These are phyloP conservation scores for Halophytophthora batemanensis DNA, from an alignment of 352 stramenopile genomes.

Conservation along the genomic window DNA sequence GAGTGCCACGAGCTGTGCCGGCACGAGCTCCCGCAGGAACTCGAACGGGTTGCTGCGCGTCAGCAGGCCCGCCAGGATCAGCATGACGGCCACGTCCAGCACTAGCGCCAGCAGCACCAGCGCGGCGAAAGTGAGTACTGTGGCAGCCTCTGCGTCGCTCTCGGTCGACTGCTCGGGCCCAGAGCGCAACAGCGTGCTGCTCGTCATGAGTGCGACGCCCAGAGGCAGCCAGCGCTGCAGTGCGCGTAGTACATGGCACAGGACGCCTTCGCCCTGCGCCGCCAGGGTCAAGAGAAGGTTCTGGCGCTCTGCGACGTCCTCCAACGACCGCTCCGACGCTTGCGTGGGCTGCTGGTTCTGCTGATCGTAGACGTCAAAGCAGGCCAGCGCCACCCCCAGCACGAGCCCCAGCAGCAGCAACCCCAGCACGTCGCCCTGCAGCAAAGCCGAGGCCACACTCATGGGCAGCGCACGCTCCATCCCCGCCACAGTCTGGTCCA, in stretches of 20 bases:
- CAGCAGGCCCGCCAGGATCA: constrained; percentile 31
- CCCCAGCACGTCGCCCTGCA: constrained; percentile 34
- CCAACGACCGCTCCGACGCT: background rate
- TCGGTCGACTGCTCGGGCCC: constrained; percentile 2
- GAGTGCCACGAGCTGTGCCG: constrained; percentile 49
- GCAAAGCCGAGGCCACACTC: constrained; percentile 23
- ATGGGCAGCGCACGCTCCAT: constrained; percentile 31
- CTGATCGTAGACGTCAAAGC: constrained; percentile 8
- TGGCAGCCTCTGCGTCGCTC: constrained; percentile 2
- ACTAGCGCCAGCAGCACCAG: constrained; percentile 48
- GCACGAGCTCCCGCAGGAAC: constrained; percentile 43
- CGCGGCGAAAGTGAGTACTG: constrained; percentile 37
- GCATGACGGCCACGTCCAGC: constrained; percentile 34
- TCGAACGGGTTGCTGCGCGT: constrained; percentile 48
- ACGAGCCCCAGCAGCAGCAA: constrained; percentile 30
- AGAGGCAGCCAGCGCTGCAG: constrained; percentile 40
- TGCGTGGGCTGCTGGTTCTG: background rate
- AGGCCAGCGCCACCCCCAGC: constrained; percentile 28
- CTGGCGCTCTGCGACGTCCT: constrained; percentile 11
- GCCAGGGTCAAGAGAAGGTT: constrained; percentile 47
- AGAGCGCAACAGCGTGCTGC: constrained; percentile 32
- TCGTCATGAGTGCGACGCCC: constrained; percentile 42
- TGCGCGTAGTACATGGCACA: constrained; percentile 36
- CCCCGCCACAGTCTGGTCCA: constrained; percentile 25
- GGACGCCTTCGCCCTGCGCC: constrained; percentile 37